Base-by-base conservation (phyloP, 148 eudicot species). In the Amaranthus cruentus region DNA sequence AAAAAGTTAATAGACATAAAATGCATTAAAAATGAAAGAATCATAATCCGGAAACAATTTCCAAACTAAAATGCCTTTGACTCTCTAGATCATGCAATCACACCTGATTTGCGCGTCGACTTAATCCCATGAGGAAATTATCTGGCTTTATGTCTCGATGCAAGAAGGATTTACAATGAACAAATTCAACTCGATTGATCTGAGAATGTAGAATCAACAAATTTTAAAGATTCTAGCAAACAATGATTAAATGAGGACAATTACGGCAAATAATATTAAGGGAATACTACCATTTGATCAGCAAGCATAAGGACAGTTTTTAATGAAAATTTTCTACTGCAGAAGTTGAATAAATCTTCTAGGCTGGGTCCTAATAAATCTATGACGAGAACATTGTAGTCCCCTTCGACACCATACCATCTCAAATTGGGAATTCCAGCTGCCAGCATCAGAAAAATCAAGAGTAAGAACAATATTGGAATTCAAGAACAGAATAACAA, bases 251-350 rank as follows among this genome's bases (percentile, higher is more conserved):
- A 43, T 18, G 49, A 28, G 38, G 38, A 28, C 38, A 28, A 28
- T 28, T 28, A 28, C 38, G 38, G 38, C 6, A 38, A 11, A 6
- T 6, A 54, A 69, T 9, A 76, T 15, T 10, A n/a, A 69, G 28
- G 53, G 58, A 58, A 58, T 10, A 47, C 4, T 79, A 94, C 98
- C 97, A 94, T 94, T 69, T 94, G 98, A 88, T 94, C 98, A 43
- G 98, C 98, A 76, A 94, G 98, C 98, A 94, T 94, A 72, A 94
- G 96, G 66, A 87, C 97, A 72, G 98, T 91, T 85, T 94, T 94
- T 79, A 94, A 78, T 52, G 98, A 94, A 28, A 94, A 82, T 82
- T 90, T 94, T 79, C 97, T 84, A 83, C 96, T 94, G 73, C 98
- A 94, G 84, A 91, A 91, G 78, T 87, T 94, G 82, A 94, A 94